phyloP scores from a whole-genome alignment of 2,329 filamentous ascomycete genomes.

The Phaeosphaeria sp. region DNA sequence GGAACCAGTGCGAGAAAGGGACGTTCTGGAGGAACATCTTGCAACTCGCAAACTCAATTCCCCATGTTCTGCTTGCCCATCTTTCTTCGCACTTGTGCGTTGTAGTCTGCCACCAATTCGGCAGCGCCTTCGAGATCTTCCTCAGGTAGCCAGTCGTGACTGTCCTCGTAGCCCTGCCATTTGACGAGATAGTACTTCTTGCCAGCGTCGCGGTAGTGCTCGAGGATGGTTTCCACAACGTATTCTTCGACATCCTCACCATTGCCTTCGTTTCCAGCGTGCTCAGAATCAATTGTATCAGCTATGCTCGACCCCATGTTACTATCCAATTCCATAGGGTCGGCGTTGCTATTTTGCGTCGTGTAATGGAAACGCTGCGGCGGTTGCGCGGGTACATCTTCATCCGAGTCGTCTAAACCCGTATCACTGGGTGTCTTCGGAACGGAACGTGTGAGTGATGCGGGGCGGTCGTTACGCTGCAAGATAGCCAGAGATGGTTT shows the following conservation, averaged over 20 bases:
- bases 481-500: not conserved
- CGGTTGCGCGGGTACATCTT: conserved; percentile 6
- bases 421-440: not conserved
- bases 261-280: conserved; percentile 1
- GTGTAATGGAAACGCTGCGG: not conserved
- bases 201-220: conserved; percentile 27
- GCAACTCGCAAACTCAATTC: not conserved
- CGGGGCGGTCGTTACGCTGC: not conserved
- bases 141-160: conserved; percentile 38
- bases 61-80: conserved; percentile 2
- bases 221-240: conserved; percentile 36
- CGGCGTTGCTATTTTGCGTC: not conserved
- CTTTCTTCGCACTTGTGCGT: conserved; percentile 16
- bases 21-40: not conserved
- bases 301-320: not conserved
- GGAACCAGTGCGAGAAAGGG: too few relatives aligned
- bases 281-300: not conserved
- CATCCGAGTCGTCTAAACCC: conserved; percentile 1
- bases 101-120: conserved; percentile 36
- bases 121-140: conserved; percentile 33
- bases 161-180: conserved; percentile 42
- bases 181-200: conserved; percentile 42
- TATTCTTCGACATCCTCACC: conserved; percentile 30
- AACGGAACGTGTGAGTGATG: not conserved
- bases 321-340: not conserved